Conservation (phyloP, 2,329 filamentous ascomycete species). For the Uncinocarpus reesii region DNA sequence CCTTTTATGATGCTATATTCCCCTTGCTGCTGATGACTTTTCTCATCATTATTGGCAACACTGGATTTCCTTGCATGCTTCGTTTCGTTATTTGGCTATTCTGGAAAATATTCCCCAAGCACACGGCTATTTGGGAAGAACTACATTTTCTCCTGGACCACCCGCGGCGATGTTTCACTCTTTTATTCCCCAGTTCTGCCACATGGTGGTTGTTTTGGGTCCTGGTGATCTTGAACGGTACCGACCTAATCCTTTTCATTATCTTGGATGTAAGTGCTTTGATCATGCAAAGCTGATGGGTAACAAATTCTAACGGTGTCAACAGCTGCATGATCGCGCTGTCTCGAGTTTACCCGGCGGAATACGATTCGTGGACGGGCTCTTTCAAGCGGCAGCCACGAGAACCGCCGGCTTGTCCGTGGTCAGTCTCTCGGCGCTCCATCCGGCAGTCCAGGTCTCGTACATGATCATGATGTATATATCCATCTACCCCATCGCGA, state of each 20-base stretch:
- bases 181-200: constrained; percentile 78
- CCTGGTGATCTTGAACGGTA: constrained; percentile 65
- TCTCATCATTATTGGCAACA: constrained; percentile 89
- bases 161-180: constrained; percentile 87
- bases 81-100: constrained; percentile 81
- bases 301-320: constrained; percentile 19
- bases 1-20: constrained; percentile 67
- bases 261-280: constrained; percentile 66
- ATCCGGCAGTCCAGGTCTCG: constrained; percentile 84
- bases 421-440: constrained; percentile 64
- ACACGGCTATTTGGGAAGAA: constrained; percentile 74
- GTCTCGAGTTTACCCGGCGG: constrained; percentile 62
- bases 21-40: constrained; percentile 70
- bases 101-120: constrained; percentile 55
- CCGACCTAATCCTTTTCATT: constrained; percentile 85
- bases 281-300: background rate
- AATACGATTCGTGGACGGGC: constrained; percentile 68
- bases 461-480: constrained; percentile 99
- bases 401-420: constrained; percentile 83
- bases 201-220: constrained; percentile 96
- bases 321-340: constrained; percentile 57
- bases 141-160: constrained; percentile 85
- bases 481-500: constrained; percentile 91
- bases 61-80: constrained; percentile 88
- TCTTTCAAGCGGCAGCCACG: constrained; percentile 84